A percentile compares a stretch with the other conserved stretches of the same genome.
Evolutionary conservation across 2,329 filamentous ascomycete species (phyloP).

Genomic region (Fusarium graminum): DNA sequence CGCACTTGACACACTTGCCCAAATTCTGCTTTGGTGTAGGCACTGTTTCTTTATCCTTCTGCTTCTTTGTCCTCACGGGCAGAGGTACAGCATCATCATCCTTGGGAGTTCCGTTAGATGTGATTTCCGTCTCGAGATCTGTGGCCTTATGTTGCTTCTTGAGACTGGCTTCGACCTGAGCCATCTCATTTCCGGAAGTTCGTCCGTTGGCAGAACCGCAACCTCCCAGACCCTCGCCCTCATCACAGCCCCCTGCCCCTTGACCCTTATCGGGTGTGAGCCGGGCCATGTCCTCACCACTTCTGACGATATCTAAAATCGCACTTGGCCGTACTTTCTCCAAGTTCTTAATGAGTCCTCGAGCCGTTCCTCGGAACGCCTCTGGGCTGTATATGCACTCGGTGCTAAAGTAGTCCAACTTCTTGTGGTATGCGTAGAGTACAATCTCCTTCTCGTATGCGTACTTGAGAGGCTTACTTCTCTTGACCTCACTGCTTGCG

Average conservation of each 20-base stretch:
- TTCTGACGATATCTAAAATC: slow-evolving; percentile 93
- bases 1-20: slow-evolving; percentile 87
- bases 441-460: slow-evolving; percentile 99
- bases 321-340: slow-evolving; percentile 94
- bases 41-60: slow-evolving; percentile 48
- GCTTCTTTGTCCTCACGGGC: slow-evolving; percentile 50
- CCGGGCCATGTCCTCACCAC: slow-evolving; percentile 94
- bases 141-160: slow-evolving; percentile 38
- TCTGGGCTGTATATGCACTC: slow-evolving; percentile 99
- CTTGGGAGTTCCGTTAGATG: slow-evolving; percentile 39
- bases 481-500: slow-evolving; percentile 86
- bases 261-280: slow-evolving; percentile 63
- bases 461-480: slow-evolving; percentile 97
- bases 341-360: slow-evolving; percentile 92
- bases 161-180: slow-evolving; percentile 75
- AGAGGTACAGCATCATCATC: slow-evolving; percentile 53
- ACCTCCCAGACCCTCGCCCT: slow-evolving; percentile 66
- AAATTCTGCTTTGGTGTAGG: slow-evolving; percentile 74
- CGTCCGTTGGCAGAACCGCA: slow-evolving; percentile 77
- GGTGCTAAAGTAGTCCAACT: slow-evolving; percentile 97
- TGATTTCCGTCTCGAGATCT: slow-evolving; percentile 53
- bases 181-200: slow-evolving; percentile 81
- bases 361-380: slow-evolving; percentile 92
- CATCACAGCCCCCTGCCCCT: slow-evolving; percentile 55
- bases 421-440: slow-evolving; percentile 95